phyloP scores from a whole-genome alignment of 2,329 filamentous ascomycete genomes.

The Cryphonectria nitschkei region DNA sequence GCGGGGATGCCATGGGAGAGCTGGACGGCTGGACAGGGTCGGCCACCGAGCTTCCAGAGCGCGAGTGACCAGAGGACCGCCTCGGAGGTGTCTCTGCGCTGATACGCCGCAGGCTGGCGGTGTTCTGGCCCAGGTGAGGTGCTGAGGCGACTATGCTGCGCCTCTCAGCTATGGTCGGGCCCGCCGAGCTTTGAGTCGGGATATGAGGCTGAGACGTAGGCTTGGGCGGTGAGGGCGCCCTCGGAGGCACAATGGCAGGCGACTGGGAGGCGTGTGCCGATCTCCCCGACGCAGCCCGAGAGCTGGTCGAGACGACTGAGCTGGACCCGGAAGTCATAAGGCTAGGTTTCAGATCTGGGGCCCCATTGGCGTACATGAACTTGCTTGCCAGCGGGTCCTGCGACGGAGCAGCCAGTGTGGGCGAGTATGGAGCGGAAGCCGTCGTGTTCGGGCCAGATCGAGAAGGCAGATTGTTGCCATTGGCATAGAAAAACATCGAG shows the following conservation, averaged over 20 bases:
- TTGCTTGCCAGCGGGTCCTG: slow-evolving; percentile 56
- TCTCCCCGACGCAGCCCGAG: slow-evolving; percentile 47
- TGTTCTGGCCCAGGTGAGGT: slow-evolving; percentile 41
- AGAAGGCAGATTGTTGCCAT: slow-evolving; percentile 47
- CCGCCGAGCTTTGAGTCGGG: slow-evolving; percentile 20
- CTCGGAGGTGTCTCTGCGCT: slow-evolving; percentile 47
- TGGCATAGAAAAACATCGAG: slow-evolving; percentile 62
- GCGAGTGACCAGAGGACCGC: slow-evolving; percentile 42
- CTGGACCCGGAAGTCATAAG: slow-evolving; percentile 45
- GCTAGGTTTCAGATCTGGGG: slow-evolving; percentile 51
- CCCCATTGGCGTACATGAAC: slow-evolving; percentile 77
- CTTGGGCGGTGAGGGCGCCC: slow-evolving; percentile 53
- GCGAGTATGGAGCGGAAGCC: slow-evolving; percentile 37
- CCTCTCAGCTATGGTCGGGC: slow-evolving; percentile 33
- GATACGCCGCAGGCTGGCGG: slow-evolving; percentile 45
- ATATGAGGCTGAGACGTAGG: slow-evolving; percentile 31
- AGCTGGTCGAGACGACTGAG: slow-evolving; percentile 51
- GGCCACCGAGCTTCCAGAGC: slow-evolving; percentile 44
- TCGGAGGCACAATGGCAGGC: slow-evolving; percentile 38
- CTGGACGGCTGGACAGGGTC: slow-evolving; percentile 40
- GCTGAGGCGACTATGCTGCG: slow-evolving; percentile 42
- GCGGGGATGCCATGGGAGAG: slow-evolving; percentile 31
- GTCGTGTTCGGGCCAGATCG: slow-evolving; percentile 26
- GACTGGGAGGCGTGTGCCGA: slow-evolving; percentile 40
- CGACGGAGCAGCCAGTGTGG: slow-evolving; percentile 39